These are phyloP conservation scores for Ichthyophthirius multifiliis DNA, from an alignment of 169 alveolate species.

Conservation along the genomic window DNA sequence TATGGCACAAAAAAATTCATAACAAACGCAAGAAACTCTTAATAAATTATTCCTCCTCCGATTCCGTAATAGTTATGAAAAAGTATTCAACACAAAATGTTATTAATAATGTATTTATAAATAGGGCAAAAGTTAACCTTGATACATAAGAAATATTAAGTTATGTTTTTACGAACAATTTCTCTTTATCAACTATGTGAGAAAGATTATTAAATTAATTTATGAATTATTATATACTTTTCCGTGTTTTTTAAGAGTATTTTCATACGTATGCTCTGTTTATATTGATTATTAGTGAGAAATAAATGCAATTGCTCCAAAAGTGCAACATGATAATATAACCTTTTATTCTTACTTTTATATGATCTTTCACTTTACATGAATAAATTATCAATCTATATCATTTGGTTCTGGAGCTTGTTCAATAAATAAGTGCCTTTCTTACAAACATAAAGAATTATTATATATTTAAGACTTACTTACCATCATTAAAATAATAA, in stretches of 20 bases:
- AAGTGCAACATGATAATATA: background rate
- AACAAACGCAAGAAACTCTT: conserved; percentile 19
- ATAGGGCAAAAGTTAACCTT: conserved; percentile 22
- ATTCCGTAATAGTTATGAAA: conserved; percentile 18
- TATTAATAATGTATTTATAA: conserved; percentile 29
- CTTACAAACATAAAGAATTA: background rate
- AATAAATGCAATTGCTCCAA: background rate
- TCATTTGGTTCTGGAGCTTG: conserved; percentile 44
- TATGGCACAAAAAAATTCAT: conserved; percentile 20
- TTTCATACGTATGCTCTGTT: conserved; percentile 5
- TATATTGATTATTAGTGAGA: background rate
- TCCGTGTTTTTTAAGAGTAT: no score
- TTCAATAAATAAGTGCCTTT: conserved; percentile 7
- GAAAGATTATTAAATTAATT: background rate
- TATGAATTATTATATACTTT: background rate
- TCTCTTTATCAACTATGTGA: background rate
- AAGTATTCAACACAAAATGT: conserved; percentile 12
- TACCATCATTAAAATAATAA: background rate
- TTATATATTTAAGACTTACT: background rate
- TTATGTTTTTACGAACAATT: conserved; percentile 24
- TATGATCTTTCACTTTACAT: conserved; percentile 9
- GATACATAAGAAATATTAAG: conserved; percentile 25
- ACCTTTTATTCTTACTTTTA: conserved; percentile 22
- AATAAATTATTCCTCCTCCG: conserved; percentile 26
- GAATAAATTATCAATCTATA: conserved; percentile 25